Conservation (phyloP, 2,329 filamentous ascomycete genomes). For the Neofusicoccum umdonicola region DNA sequence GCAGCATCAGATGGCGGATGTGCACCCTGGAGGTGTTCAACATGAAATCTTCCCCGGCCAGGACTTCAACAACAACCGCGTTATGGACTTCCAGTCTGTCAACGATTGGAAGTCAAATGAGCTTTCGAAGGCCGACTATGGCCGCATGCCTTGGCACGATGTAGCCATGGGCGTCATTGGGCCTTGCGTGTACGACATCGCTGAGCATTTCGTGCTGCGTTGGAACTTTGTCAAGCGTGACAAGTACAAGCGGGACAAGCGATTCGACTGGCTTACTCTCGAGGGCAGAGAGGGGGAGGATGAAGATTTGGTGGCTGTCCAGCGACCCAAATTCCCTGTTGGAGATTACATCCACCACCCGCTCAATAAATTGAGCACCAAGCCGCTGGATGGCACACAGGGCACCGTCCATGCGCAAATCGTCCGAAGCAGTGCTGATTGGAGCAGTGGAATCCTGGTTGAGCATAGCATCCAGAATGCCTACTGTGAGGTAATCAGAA, state of each 20-base stretch:
- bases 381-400: constrained; percentile 52
- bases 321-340: constrained; percentile 83
- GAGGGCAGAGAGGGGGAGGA: constrained; percentile 73
- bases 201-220: constrained; percentile 87
- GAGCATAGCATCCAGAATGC: constrained; percentile 88
- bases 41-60: constrained; percentile 92
- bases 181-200: constrained; percentile 87
- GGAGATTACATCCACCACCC: constrained; percentile 86
- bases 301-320: constrained; percentile 84
- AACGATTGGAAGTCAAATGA: constrained; percentile 92
- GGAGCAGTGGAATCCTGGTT: constrained; percentile 84
- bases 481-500: constrained; percentile 78
- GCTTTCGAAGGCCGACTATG: constrained; percentile 83
- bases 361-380: constrained; percentile 64
- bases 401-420: constrained; percentile 81
- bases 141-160: constrained; percentile 98
- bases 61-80: constrained; percentile 96
- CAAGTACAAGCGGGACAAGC: constrained; percentile 88
- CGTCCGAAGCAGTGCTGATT: constrained; percentile 86
- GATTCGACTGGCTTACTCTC: constrained; percentile 81
- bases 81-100: constrained; percentile 93
- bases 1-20: constrained; percentile 81
- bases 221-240: constrained; percentile 98
- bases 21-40: constrained; percentile 77
- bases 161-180: constrained; percentile 90